Base-by-base conservation (phyloP, 495 filamentous ascomycete species). In the Bombardia bombarda region DNA sequence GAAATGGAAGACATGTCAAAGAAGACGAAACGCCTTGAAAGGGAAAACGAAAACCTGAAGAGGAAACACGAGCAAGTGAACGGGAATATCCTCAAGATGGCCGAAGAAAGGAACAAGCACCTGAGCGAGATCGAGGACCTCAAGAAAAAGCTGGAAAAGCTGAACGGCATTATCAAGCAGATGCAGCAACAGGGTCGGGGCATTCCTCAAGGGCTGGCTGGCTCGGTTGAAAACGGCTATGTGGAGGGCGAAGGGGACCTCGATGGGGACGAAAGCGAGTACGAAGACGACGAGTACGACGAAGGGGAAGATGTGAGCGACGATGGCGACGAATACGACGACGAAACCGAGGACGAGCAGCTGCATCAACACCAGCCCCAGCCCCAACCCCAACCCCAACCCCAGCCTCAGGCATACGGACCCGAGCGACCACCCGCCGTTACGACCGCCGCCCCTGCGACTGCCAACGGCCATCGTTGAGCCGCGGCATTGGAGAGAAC, bases 1-100 rank as follows among this genome's bases (percentile, higher is more conserved):
- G 92, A 98, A 65, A 97, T 98, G 93, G 92, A 98, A 66, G 92
- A 97, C 58, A 97, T 97, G 93, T 95, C 89, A 0, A 96, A 96
- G 70, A 97, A 97, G 71, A 96, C 92, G 4, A 96, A 97, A 62
- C 83, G 92, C 13, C 73, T 98, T 20, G 92, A 98, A 61, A 94
- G 95, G 60, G 93, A 98, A 56, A 98, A 98, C 53, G 79, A 89
- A 48, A 83, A 78, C 23, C 78, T 94, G 26, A 93, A 86, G 43
- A 77, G 92, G 42, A 97, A 95, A 63, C 89, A 95, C 57, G 87
- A 96, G 50, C 78, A 85, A 28, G 93, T 90, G 7, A 95, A 90
- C 54, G 83, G 82, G 48, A 97, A 95, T 61, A 96, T 98, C 57
- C 73, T 96, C 24, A 85, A 95, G 65, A 96, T 98, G 93, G 92